A percentile compares a stretch with the other conserved stretches of the same genome.
These are phyloP conservation scores for Hirsutella minnesotensis DNA, from an alignment of 2,329 filamentous ascomycete genomes.

Conservation along the genomic window DNA sequence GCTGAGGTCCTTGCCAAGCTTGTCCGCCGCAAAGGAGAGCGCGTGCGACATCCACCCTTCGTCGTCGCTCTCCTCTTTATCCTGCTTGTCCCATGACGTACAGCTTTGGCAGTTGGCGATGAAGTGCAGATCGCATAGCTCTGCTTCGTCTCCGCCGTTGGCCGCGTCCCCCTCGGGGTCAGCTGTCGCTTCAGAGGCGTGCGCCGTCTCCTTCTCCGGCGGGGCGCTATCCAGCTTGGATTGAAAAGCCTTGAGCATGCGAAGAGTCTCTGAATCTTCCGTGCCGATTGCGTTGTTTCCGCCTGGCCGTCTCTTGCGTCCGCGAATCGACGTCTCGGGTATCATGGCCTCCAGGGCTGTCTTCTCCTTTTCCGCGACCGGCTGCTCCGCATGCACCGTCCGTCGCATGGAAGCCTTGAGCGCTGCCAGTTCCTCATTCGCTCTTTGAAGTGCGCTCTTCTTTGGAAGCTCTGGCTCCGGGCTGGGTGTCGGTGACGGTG, in stretches of 20 bases:
- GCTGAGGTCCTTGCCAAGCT: slow-evolving; percentile 78
- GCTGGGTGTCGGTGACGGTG: slow-evolving; percentile 9
- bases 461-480: slow-evolving; percentile 17
- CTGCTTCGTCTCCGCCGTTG: slow-evolving; percentile 45
- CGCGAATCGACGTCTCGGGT: slow-evolving; percentile 56
- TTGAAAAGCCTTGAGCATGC: slow-evolving; percentile 69
- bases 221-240: slow-evolving; percentile 54
- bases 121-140: slow-evolving; percentile 86
- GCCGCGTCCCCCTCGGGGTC: slow-evolving; percentile 13
- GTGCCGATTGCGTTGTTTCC: slow-evolving; percentile 36
- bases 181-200: slow-evolving; percentile 25
- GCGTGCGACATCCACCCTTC: slow-evolving; percentile 78
- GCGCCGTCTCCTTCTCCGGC: slow-evolving; percentile 24
- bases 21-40: slow-evolving; percentile 79
- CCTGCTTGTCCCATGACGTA: slow-evolving; percentile 64
- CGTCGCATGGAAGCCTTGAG: slow-evolving; percentile 74
- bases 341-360: slow-evolving; percentile 64
- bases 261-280: slow-evolving; percentile 53
- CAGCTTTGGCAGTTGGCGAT: slow-evolving; percentile 93
- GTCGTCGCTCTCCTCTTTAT: slow-evolving; percentile 46
- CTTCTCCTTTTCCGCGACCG: slow-evolving; percentile 47
- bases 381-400: slow-evolving; percentile 34
- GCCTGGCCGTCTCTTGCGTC: slow-evolving; percentile 56
- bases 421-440: slow-evolving; percentile 70
- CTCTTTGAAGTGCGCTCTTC: slow-evolving; percentile 50